Evolutionary conservation across 1,284 basidiomycete species (phyloP).

Genomic region (Rhodotorula sp.): DNA sequence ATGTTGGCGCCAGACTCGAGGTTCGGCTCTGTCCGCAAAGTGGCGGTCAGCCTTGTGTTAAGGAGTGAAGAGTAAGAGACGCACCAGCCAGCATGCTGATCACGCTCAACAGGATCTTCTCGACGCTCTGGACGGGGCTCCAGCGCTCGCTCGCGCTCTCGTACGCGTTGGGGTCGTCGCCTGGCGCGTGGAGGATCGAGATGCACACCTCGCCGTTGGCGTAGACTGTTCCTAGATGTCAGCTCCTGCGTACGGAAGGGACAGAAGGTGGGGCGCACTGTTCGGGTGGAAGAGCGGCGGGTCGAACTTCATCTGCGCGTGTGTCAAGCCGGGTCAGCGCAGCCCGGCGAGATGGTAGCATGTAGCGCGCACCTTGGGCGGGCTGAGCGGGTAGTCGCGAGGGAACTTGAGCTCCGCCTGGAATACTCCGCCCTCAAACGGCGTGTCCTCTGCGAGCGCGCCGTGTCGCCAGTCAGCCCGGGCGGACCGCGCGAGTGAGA

Average conservation of each 20-base stretch:
- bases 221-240: slow-evolving; percentile 63
- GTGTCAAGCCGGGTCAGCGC: neutral
- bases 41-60: slow-evolving; percentile 17
- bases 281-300: slow-evolving; percentile 97
- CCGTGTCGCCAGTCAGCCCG: slow-evolving; percentile 49
- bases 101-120: slow-evolving; percentile 88
- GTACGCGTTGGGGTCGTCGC: slow-evolving; percentile 72
- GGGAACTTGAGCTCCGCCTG: slow-evolving; percentile 90
- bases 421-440: slow-evolving; percentile 97
- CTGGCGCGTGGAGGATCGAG: slow-evolving; percentile 95
- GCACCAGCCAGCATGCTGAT: slow-evolving; percentile 94
- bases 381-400: slow-evolving; percentile 86
- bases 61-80: slow-evolving; percentile 49
- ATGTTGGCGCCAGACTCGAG: slow-evolving; percentile 97
- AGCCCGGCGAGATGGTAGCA: too few relatives aligned
- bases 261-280: slow-evolving; percentile 62
- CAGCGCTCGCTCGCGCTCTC: slow-evolving; percentile 95
- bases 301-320: slow-evolving; percentile 80
- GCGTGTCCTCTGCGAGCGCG: slow-evolving; percentile 66
- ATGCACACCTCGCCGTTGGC: slow-evolving; percentile 96
- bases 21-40: slow-evolving; percentile 79
- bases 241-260: neutral
- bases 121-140: slow-evolving; percentile 96
- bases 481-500: too few relatives aligned
- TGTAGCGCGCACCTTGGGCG: slow-evolving; percentile 65